Conservation (phyloP, 768 basidiomycete genomes). For the Xerocomellus dryophilus region DNA sequence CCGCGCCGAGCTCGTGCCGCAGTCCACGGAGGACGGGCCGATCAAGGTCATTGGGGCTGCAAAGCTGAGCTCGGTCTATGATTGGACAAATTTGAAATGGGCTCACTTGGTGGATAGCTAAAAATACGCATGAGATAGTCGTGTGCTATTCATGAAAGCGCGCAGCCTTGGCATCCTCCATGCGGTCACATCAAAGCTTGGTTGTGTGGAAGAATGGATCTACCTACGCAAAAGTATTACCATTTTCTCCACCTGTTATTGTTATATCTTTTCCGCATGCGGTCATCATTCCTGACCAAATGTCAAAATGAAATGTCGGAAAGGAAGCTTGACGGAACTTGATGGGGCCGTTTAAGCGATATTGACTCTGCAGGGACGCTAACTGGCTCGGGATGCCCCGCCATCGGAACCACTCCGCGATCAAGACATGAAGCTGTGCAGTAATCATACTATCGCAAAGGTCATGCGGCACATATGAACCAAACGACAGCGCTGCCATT, state of each 20-base stretch:
- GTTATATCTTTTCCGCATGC: conserved; percentile 8
- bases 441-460: background rate
- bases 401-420: conserved; percentile 7
- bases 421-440: conserved; percentile 16
- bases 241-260: conserved; percentile 20
- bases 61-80: background rate
- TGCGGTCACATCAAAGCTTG: too few species aligned
- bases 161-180: too few species aligned
- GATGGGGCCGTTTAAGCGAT: conserved; percentile 23
- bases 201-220: too few species aligned
- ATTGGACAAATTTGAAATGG: conserved; percentile 23
- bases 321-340: conserved; percentile 23
- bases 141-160: background rate
- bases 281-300: conserved; percentile 10
- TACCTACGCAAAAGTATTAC: conserved; percentile 18
- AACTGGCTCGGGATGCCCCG: background rate
- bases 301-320: conserved; percentile 9
- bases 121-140: conserved; percentile 10
- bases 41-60: conserved; percentile 12
- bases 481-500: background rate
- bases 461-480: background rate
- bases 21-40: background rate
- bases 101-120: background rate
- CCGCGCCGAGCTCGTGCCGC: conserved; percentile 23
- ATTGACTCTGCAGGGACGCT: conserved; percentile 25